phyloP scores from a whole-genome alignment of 1,284 basidiomycete species.

The Inonotus hispidus region DNA sequence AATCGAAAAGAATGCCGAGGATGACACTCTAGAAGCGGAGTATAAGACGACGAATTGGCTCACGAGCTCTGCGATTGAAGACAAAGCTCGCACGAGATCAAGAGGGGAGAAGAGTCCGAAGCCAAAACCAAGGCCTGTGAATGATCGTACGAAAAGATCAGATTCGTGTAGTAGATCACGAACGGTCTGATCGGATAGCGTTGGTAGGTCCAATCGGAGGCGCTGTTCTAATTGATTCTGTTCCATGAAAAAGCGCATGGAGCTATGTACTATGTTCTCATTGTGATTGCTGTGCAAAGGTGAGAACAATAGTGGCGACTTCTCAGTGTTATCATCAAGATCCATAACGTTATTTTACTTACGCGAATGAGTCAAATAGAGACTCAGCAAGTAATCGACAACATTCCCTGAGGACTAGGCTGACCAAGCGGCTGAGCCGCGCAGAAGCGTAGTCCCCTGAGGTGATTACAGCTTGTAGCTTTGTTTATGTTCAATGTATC shows the following conservation, averaged over 20 bases:
- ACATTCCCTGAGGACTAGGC: conserved; percentile 53
- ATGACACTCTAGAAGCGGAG: conserved; percentile 56
- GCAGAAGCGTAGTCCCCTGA: conserved; percentile 63
- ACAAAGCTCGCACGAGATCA: conserved; percentile 69
- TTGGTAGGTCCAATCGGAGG: conserved; percentile 71
- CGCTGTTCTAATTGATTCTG: conserved; percentile 71
- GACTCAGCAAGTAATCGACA: conserved; percentile 58
- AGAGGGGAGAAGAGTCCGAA: conserved; percentile 72
- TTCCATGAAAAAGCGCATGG: conserved; percentile 67
- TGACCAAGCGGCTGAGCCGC: conserved; percentile 35
- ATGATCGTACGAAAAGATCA: conserved; percentile 71
- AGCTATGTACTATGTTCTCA: conserved; percentile 62
- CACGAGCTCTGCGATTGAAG: conserved; percentile 60
- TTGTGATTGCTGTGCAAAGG: conserved; percentile 48
- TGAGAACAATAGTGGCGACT: not conserved
- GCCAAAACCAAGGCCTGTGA: conserved; percentile 52
- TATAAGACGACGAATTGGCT: conserved; percentile 64
- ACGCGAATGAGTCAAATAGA: conserved; percentile 67
- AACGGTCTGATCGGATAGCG: conserved; percentile 62
- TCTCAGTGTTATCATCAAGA: conserved; percentile 9
- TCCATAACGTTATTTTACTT: conserved; percentile 30
- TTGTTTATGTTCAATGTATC: conserved; percentile 10
- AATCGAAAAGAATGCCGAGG: conserved; percentile 46
- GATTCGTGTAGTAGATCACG: conserved; percentile 79
- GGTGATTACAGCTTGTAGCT: conserved; percentile 63